Evolutionary conservation across 2,329 filamentous ascomycete species (phyloP).

Genomic region (Didymella arachidicola): DNA sequence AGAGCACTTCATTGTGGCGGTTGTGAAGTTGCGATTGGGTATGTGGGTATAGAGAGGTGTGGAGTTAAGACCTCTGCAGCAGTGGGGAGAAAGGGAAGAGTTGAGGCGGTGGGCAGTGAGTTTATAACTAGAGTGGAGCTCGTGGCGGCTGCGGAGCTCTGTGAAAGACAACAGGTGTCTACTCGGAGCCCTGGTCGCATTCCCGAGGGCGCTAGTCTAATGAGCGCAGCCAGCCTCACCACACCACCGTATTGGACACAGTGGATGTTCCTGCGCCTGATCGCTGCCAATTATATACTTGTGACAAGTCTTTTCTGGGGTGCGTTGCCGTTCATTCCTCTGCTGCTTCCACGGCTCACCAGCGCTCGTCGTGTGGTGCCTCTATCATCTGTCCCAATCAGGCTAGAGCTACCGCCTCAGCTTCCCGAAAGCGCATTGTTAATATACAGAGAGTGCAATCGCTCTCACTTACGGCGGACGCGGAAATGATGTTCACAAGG

Average conservation of each 20-base stretch:
- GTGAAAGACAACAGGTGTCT: slow-evolving; percentile 27
- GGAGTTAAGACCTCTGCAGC: slow-evolving; percentile 31
- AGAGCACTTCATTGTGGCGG: slow-evolving; percentile 46
- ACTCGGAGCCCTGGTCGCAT: slow-evolving; percentile 20
- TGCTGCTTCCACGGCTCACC: slow-evolving; percentile 2
- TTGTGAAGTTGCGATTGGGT: slow-evolving; percentile 19
- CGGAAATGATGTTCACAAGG: slow-evolving; percentile 23
- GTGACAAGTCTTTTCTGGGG: slow-evolving; percentile 6
- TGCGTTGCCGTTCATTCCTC: slow-evolving; percentile 5
- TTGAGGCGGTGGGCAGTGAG: slow-evolving; percentile 26
- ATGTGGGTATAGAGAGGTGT: slow-evolving; percentile 20
- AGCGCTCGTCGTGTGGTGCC: slow-evolving; percentile 4
- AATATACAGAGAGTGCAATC: slow-evolving; percentile 30
- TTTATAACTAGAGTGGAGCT: slow-evolving; percentile 34
- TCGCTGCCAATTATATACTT: slow-evolving; percentile 17
- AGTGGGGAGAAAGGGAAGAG: slow-evolving; percentile 25
- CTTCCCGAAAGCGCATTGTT: slow-evolving; percentile 31
- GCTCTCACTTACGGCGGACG: slow-evolving; percentile 14
- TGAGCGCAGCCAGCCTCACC: slow-evolving; percentile 7
- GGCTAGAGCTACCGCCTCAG: slow-evolving; percentile 27
- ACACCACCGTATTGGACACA: slow-evolving; percentile 35
- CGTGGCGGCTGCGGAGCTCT: slow-evolving; percentile 32
- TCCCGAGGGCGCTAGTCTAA: no score
- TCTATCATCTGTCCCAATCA: slow-evolving; percentile 14
- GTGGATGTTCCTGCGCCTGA: slow-evolving; percentile 23